Evolutionary conservation across 495 filamentous ascomycete species (phyloP).

Genomic region (Cercophora newfieldiana): DNA sequence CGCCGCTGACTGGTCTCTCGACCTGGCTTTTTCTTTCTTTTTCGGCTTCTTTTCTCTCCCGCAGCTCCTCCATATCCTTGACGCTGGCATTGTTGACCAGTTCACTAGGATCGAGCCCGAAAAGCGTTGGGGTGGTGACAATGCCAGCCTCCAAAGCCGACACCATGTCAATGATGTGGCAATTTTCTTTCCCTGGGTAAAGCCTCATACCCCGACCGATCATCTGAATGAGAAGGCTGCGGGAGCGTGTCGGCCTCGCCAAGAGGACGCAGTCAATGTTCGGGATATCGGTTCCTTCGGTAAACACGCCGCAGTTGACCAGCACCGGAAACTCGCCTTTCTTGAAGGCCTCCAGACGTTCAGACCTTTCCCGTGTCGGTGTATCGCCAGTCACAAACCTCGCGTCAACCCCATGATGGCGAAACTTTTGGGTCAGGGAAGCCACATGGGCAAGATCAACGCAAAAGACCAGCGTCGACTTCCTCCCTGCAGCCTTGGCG

Average conservation of each 20-base stretch:
- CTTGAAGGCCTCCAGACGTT: constrained; percentile 72
- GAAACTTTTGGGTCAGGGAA: constrained; percentile 72
- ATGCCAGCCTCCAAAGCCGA: constrained; percentile 77
- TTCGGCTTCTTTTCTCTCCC: constrained; percentile 47
- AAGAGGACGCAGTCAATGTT: constrained; percentile 95
- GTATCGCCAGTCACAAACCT: constrained; percentile 82
- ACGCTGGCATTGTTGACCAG: constrained; percentile 63
- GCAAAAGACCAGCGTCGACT: constrained; percentile 91
- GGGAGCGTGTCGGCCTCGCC: constrained; percentile 83
- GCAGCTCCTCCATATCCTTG: constrained; percentile 55
- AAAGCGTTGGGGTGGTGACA: constrained; percentile 85
- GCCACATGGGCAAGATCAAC: constrained; percentile 81
- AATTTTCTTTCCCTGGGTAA: constrained; percentile 77
- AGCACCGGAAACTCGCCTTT: constrained; percentile 79
- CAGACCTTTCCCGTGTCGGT: constrained; percentile 58
- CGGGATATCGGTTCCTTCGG: constrained; percentile 94
- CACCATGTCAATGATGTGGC: constrained; percentile 97
- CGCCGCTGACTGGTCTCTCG: not conserved
- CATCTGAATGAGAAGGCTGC: constrained; percentile 94
- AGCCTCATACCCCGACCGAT: constrained; percentile 91
- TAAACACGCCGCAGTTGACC: constrained; percentile 94
- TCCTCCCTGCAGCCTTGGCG: constrained; percentile 65
- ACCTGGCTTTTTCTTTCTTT: constrained; percentile 29
- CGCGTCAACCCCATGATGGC: constrained; percentile 76
- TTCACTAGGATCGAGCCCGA: constrained; percentile 87